Conservation (phyloP, 768 basidiomycete genomes). For the Gloeophyllum trabeum region DNA sequence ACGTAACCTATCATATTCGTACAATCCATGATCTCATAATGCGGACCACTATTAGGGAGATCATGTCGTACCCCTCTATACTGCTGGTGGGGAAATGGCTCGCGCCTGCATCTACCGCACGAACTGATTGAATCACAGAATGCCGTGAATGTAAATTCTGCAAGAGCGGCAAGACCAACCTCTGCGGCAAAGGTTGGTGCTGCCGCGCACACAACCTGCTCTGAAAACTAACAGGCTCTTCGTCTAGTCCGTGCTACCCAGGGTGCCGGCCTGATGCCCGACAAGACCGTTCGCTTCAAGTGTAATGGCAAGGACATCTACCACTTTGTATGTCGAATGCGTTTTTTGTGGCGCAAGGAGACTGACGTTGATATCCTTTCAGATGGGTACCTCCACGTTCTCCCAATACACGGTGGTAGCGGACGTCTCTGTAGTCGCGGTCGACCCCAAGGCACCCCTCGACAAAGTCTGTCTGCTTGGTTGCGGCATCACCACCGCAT, state of each 20-base stretch:
- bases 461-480: slow-evolving; percentile 97
- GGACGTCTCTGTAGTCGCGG: slow-evolving; percentile 91
- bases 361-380: slow-evolving; percentile 1
- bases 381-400: slow-evolving; percentile 99
- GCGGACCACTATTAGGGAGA: slow-evolving; percentile 61
- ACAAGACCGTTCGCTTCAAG: slow-evolving; percentile 79
- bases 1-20: slow-evolving; percentile 9
- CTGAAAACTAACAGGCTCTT: slow-evolving; percentile 1
- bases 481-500: slow-evolving; percentile 96
- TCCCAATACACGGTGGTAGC: slow-evolving; percentile 99
- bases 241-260: slow-evolving; percentile 78
- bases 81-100: slow-evolving; percentile 47
- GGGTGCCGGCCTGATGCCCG: slow-evolving; percentile 92
- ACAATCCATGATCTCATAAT: slow-evolving; percentile 1
- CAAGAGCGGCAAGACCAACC: slow-evolving; percentile 95
- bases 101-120: not conserved
- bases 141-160: slow-evolving; percentile 98
- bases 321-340: slow-evolving; percentile 72
- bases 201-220: not conserved
- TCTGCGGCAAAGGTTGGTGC: slow-evolving; percentile 78
- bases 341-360: not conserved
- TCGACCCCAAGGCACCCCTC: slow-evolving; percentile 77
- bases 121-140: slow-evolving; percentile 27
- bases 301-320: slow-evolving; percentile 77
- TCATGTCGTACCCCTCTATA: slow-evolving; percentile 96